Evolutionary conservation across 257 asterid species (phyloP), one percentile per base, ranked within the genome.

Genomic region (Capsicum pubescens): DNA sequence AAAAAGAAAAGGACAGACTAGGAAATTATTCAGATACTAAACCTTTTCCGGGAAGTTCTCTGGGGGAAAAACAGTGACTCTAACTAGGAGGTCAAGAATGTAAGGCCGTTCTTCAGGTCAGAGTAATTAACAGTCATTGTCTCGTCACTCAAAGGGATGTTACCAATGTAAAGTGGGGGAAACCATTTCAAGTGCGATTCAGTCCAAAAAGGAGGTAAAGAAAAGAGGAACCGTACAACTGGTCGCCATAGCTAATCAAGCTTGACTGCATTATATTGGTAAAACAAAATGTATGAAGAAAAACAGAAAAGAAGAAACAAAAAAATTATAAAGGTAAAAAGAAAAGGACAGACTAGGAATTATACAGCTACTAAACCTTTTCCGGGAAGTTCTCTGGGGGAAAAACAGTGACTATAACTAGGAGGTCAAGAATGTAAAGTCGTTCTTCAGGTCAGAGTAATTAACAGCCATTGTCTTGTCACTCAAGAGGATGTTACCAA

Each of bases 191-290:
- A 63, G 64, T 26, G 32, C 32, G 32, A 77, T 54, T 1, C 81
- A 77, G 81, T 52, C 46, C 64, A 77, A 54, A 8, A 77, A 77
- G 44, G 64, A 77, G 48, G 81, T 54, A 77, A n/a, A 14, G 70
- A 84, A 70, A 50, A 69, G 83, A 35, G 86, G 84, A 79, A 74
- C 0, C 81, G 36, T 50, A 68, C 44, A 19, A 58, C 48, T 50
- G 61, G 26, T 19, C 6, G 56, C 15, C n/a, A 17, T 32, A 71
- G 83, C 74, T 84, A 84, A 81, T 84, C 54, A 84, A 42, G 19
- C 16, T 66, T 54, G 16, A 55, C 35, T 60, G 19, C 56, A 15
- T 69, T 54, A 67, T 44, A 36, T 59, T 39, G 77, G 54, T 39
- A 8, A 69, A 69, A 70, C 72, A 80, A 46, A 60, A 26, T 74